Base-by-base conservation (phyloP, 306 rosid species). In the Luffa acutangula region DNA sequence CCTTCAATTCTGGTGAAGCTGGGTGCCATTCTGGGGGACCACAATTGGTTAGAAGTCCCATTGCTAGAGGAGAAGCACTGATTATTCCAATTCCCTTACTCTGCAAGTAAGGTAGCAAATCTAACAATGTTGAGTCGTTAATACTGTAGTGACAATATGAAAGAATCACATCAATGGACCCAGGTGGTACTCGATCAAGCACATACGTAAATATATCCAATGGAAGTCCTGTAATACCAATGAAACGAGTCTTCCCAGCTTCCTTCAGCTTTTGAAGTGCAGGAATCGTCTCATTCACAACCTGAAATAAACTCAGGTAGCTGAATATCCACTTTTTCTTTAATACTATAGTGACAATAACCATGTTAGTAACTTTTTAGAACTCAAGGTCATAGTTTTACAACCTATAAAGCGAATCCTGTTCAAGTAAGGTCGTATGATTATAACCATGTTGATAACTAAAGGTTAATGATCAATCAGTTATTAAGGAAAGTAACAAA, bases 21-120 rank as follows among this genome's bases (percentile, higher is more conserved):
- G 97, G 97, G 81, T 95, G 98, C 98, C 97, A 95, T 21, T 88
- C 85, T 6, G 97, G 98, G 53, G 98, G 98, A 62, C 98, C 98
- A 54, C 82, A 58, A 82, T 93, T 89, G 17, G 98, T 95, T 79
- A 95, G 95, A 79, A 95, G 98, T 56, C 98, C 97, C 97, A 92
- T 95, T 20, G 98, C 89, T 65, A 92, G 85, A 0, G 96, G 98
- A 80, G 97, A 92, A 86, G 97, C 98, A 86, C 80, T 90, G 73
- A 95, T 90, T 37, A 95, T 79, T 8, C 96, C 98, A 76, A 92
- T 89, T 15, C 96, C 97, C 85, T 91, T 95, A 88, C 88, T 85
- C 86, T 95, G 92, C 41, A 95, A 74, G 85, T 92, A 92, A 42
- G 97, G 97, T 42, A 95, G 42, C 63, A 91, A 42, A 87, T 90